Percentiles rank a stretch among this genome's conserved stretches.
These are phyloP conservation scores for Aspergillus fructus DNA, from an alignment of 2,329 filamentous ascomycete genomes.

Conservation along the genomic window DNA sequence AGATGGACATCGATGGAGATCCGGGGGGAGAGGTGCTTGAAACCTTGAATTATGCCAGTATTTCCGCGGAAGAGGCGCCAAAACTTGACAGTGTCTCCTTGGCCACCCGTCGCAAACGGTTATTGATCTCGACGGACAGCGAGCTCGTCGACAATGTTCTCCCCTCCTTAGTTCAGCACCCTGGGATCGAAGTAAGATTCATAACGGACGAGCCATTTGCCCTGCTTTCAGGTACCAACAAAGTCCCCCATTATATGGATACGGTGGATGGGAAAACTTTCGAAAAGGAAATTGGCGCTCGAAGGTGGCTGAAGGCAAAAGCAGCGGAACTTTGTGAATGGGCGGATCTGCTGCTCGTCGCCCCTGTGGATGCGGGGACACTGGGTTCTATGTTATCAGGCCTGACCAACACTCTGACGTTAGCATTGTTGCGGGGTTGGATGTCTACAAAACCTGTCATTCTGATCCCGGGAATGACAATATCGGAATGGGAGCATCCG, in stretches of 20 bases:
- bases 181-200: conserved; percentile 41
- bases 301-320: conserved; percentile 43
- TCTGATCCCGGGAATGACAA: conserved; percentile 84
- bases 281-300: conserved; percentile 37
- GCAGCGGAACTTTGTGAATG: conserved; percentile 71
- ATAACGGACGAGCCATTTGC: conserved; percentile 42
- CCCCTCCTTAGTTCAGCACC: conserved; percentile 37
- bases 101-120: conserved; percentile 18
- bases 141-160: conserved; percentile 41
- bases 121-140: conserved; percentile 34
- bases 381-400: conserved; percentile 86
- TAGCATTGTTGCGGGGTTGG: conserved; percentile 83
- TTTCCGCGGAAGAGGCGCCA: neutral
- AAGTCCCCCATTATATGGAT: conserved; percentile 42
- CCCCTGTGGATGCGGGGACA: conserved; percentile 79
- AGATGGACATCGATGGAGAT: conserved; percentile 30
- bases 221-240: conserved; percentile 36
- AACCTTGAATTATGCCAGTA: conserved; percentile 10
- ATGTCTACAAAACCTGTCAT: conserved; percentile 81
- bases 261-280: conserved; percentile 39
- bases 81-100: conserved; percentile 4
- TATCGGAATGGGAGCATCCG: conserved; percentile 85
- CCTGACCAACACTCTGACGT: conserved; percentile 74
- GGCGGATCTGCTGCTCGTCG: conserved; percentile 83
- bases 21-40: conserved; percentile 17